A percentile compares a stretch with the other conserved stretches of the same genome.
These are phyloP conservation scores for Neurospora hispaniola DNA, from an alignment of 495 filamentous ascomycete genomes.

Conservation along the genomic window DNA sequence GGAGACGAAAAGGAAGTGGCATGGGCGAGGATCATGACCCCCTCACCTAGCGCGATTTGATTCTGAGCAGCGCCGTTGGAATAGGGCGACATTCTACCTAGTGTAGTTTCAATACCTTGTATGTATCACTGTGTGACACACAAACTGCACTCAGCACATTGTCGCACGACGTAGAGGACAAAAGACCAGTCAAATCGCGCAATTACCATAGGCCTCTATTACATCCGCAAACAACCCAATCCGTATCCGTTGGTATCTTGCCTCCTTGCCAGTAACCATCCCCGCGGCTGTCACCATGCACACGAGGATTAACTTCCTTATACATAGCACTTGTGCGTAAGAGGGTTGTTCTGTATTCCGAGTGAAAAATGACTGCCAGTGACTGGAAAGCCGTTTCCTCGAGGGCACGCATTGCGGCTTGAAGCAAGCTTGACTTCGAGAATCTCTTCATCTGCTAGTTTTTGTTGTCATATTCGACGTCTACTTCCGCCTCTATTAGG, in stretches of 20 bases:
- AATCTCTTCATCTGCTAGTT: not conserved
- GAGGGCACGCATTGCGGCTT: not conserved
- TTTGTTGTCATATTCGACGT: not conserved
- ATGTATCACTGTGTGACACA: not conserved
- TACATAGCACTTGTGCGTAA: not conserved
- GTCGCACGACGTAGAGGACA: not conserved
- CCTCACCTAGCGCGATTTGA: not conserved
- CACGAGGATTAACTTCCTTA: not conserved
- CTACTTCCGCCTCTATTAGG: not conserved
- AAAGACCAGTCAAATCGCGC: not conserved
- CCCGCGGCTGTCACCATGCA: not conserved
- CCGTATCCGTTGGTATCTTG: not conserved
- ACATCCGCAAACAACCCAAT: not conserved
- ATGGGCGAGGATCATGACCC: not conserved
- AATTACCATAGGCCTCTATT: not conserved
- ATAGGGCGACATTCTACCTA: not conserved
- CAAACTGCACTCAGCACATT: not conserved
- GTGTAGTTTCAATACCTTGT: not conserved
- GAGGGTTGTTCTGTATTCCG: not conserved
- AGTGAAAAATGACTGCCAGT: not conserved
- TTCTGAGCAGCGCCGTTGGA: not conserved
- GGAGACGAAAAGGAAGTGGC: not conserved
- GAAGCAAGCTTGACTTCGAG: not conserved
- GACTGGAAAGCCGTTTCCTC: not conserved
- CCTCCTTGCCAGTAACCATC: not conserved